Evolutionary conservation across 306 rosid genomes (phyloP).

Genomic region (Abrus pulchellus): DNA sequence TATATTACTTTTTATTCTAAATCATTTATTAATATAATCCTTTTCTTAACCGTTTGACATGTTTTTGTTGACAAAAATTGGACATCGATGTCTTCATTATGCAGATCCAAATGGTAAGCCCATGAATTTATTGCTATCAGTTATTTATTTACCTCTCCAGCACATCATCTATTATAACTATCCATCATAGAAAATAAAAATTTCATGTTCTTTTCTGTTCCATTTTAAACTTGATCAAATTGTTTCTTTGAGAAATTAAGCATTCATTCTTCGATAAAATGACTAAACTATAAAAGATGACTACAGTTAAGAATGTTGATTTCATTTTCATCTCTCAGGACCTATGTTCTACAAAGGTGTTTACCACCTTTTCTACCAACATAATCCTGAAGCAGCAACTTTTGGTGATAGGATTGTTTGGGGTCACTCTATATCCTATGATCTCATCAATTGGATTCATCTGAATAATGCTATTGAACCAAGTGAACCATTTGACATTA

Average conservation of each 20-base stretch:
- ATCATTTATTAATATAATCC: conserved; percentile 5
- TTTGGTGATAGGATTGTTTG: conserved; percentile 64
- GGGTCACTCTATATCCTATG: conserved; percentile 71
- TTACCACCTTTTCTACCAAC: conserved; percentile 70
- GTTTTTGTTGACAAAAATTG: conserved; percentile 33
- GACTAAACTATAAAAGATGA: not conserved
- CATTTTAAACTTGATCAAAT: not conserved
- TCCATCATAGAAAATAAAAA: not conserved
- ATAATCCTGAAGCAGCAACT: conserved; percentile 62
- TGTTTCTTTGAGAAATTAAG: no score
- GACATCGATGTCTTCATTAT: conserved; percentile 26
- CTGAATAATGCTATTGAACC: conserved; percentile 59
- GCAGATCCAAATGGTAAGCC: conserved; percentile 61
- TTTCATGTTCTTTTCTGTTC: conserved; percentile 19
- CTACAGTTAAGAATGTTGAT: conserved; percentile 12
- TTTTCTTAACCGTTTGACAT: conserved; percentile 43
- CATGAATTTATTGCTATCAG: not conserved
- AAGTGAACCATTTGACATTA: conserved; percentile 57
- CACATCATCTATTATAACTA: not conserved
- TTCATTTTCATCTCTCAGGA: conserved; percentile 42
- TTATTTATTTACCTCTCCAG: not conserved
- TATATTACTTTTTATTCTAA: not conserved
- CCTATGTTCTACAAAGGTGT: conserved; percentile 69
- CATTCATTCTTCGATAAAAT: not conserved
- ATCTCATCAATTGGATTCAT: conserved; percentile 70